Conservation (phyloP, 208 protist species). For the Spongospora subterranea region DNA sequence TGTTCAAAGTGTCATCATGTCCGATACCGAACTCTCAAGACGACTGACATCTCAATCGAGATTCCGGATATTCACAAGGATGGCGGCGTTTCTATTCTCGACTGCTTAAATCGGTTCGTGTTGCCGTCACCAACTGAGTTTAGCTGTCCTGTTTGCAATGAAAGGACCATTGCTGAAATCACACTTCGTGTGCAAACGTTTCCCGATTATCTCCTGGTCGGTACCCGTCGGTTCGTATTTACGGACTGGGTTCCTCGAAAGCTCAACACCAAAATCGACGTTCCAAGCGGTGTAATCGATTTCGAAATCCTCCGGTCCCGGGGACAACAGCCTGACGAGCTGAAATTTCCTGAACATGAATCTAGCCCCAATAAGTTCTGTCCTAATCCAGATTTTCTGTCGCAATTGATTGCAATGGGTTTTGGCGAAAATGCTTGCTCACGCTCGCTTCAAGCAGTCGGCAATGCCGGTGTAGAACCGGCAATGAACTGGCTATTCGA, state of each 20-base stretch:
- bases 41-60: not conserved
- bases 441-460: slow-evolving; percentile 57
- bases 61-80: not conserved
- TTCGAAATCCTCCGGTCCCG: slow-evolving; percentile 61
- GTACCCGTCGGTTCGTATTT: slow-evolving; percentile 77
- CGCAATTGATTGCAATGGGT: slow-evolving; percentile 65
- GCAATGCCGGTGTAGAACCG: slow-evolving; percentile 70
- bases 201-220: slow-evolving; percentile 82
- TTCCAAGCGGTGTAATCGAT: slow-evolving; percentile 56
- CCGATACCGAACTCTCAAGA: not conserved
- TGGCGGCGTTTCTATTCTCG: slow-evolving; percentile 65
- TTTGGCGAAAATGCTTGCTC: slow-evolving; percentile 60
- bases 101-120: slow-evolving; percentile 79
- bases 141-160: slow-evolving; percentile 78
- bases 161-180: slow-evolving; percentile 77
- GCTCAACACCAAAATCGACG: not conserved
- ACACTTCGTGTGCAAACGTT: slow-evolving; percentile 79
- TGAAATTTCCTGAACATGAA: slow-evolving; percentile 67
- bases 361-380: not conserved
- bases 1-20: slow-evolving; percentile 54
- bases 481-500: slow-evolving; percentile 79
- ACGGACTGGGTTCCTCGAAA: slow-evolving; percentile 66
- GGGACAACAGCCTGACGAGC: slow-evolving; percentile 63
- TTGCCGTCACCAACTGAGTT: slow-evolving; percentile 70
- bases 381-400: slow-evolving; percentile 52